Evolutionary conservation across 169 alveolate species (phyloP).

Genomic region (Eimeria acervulina): DNA sequence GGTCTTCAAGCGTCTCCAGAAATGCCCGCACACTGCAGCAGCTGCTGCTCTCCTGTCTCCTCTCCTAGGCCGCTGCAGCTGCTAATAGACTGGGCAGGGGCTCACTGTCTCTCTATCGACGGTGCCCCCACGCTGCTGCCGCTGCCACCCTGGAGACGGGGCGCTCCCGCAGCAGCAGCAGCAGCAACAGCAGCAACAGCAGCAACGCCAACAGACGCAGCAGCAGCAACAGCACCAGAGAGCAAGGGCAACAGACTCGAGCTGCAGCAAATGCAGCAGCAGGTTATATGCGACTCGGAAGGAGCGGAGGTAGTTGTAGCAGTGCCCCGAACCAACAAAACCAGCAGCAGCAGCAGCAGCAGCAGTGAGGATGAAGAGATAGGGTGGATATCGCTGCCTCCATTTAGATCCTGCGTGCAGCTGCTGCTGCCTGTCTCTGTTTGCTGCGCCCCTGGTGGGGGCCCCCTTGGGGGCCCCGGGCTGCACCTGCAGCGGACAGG

Average conservation of each 20-base stretch:
- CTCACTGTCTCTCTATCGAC: neutral
- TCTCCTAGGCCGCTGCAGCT: constrained; percentile 15
- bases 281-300: constrained; percentile 37
- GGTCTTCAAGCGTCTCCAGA: neutral
- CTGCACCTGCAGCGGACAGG: neutral
- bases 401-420: neutral
- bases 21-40: constrained; percentile 1
- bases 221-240: neutral
- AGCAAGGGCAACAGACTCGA: neutral
- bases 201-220: neutral
- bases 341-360: constrained; percentile 62
- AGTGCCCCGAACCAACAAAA: neutral
- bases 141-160: neutral
- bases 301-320: constrained; percentile 36
- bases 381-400: constrained; percentile 29
- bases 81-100: neutral
- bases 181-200: constrained; percentile 45
- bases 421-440: neutral
- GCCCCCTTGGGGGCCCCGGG: neutral
- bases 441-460: neutral
- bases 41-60: neutral
- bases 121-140: neutral
- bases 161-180: constrained; percentile 2
- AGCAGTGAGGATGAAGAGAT: neutral
- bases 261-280: constrained; percentile 40